Base-by-base conservation (phyloP, 768 basidiomycete genomes). In the Lepiota venenata region DNA sequence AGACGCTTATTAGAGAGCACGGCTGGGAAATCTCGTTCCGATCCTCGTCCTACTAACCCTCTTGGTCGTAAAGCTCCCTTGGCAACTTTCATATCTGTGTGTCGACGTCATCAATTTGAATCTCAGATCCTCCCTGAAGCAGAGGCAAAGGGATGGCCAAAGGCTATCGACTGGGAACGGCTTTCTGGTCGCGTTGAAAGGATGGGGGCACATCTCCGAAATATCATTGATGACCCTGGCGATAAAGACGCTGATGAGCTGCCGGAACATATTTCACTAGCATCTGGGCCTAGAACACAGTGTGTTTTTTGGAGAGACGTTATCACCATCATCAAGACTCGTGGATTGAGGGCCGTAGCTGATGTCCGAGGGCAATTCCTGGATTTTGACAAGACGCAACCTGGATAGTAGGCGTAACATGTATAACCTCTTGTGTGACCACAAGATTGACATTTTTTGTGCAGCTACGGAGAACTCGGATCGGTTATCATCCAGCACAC, bases 401-500 rank as follows among this genome's bases (percentile, higher is more conserved):
- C 93, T 22, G 93, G 93, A 71, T 96, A 94, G 93, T 96, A 63
- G 71, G 91, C 80, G 8, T 49, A 36, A 35, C 7, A 50, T 5
- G 18, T 42, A 22, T 21, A 32, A 21, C 21, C 47, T 54, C 51
- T 15, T 20, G 52, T 36, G 20, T 32, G 25, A 49, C 29, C 12
- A 12, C 40, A 45, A 12, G 22, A 7, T 11, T 15, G 52, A 27
- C 36, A 20, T 27, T 10, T 37, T 52, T 40, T 25, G n/a, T 57
- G 4, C 48, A 96, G 93, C 67, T 96, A 95, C 59, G 93, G 93
- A 39, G 91, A 92, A 65, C 77, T 84, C 36, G 93, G 93, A 10
- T 88, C 86, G 4, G 77, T 90, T 18, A 85, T 91, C 61, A 88
- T 96, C 54, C 81, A 86, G 48, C 85, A 88, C 60, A 85, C 85